These are phyloP conservation scores for Diaporthe sp. DNA, from an alignment of 2,329 filamentous ascomycete genomes.

Conservation along the genomic window DNA sequence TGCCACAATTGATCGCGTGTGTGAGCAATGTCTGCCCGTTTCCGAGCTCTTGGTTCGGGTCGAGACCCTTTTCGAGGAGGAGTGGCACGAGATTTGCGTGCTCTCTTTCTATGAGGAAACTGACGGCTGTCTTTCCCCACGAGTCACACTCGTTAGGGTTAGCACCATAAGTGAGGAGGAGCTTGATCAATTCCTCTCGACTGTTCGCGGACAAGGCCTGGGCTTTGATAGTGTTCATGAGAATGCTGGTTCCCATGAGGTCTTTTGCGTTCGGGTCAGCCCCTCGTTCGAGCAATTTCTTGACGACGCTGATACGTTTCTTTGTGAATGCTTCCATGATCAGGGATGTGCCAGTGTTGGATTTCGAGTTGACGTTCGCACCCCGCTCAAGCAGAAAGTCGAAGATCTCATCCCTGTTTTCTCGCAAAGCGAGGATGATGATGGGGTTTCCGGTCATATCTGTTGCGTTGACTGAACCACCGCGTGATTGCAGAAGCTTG, in stretches of 20 bases:
- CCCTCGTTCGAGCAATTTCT: slow-evolving; percentile 12
- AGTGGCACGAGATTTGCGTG: slow-evolving; percentile 2
- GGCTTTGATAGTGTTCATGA: slow-evolving; percentile 11
- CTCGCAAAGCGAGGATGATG: background rate
- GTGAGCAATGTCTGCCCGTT: background rate
- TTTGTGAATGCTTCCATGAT: slow-evolving; percentile 8
- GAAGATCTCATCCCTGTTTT: slow-evolving; percentile 11
- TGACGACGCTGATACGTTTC: background rate
- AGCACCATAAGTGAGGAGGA: background rate
- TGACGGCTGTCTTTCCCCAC: slow-evolving; percentile 11
- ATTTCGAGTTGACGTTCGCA: slow-evolving; percentile 12
- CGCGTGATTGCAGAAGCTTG: slow-evolving; percentile 6
- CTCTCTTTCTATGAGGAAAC: background rate
- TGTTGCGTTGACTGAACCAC: background rate
- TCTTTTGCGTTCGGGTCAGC: slow-evolving; percentile 13
- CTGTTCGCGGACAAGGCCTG: background rate
- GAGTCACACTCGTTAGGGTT: background rate
- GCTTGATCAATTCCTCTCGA: slow-evolving; percentile 5
- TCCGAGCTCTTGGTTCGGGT: slow-evolving; percentile 2
- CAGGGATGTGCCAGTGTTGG: background rate
- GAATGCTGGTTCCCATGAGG: background rate
- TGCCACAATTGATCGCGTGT: background rate
- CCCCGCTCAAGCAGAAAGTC: slow-evolving; percentile 7
- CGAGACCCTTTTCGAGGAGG: background rate
- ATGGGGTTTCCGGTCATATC: slow-evolving; percentile 5